phyloP scores from a whole-genome alignment of 108 stramenopile species.

The Nitzschia putrida region DNA sequence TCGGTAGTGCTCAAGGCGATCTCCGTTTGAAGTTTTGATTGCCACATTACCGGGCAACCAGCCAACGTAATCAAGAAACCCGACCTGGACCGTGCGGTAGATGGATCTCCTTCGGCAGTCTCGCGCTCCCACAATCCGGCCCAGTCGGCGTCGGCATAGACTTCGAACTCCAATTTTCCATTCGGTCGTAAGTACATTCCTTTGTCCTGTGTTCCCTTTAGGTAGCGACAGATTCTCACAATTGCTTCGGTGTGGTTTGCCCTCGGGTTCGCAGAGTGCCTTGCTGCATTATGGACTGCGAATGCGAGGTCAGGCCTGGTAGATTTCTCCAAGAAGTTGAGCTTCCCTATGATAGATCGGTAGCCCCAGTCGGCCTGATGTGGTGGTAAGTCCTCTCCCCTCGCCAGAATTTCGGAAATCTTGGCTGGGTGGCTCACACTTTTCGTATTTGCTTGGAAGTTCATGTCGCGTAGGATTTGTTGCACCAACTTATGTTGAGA shows the following conservation, averaged over 20 bases:
- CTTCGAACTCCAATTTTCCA: conserved; percentile 32
- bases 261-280: no score
- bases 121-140: conserved; percentile 42
- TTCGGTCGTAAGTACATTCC: conserved; percentile 33
- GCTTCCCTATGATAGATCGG: conserved; percentile 39
- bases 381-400: background rate
- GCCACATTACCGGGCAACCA: conserved; percentile 35
- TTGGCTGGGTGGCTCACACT: background rate
- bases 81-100: conserved; percentile 21
- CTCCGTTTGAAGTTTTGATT: no score
- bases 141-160: no score
- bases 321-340: conserved; percentile 41
- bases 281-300: conserved; percentile 44
- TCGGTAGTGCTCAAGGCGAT: no score
- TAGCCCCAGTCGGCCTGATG: conserved; percentile 14
- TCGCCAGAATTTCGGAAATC: conserved; percentile 12
- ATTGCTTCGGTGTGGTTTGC: conserved; percentile 41
- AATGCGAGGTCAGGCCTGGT: conserved; percentile 41
- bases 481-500: conserved; percentile 42
- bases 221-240: conserved; percentile 29
- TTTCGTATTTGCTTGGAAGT: conserved; percentile 1
- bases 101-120: conserved; percentile 16
- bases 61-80: conserved; percentile 32
- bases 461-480: conserved; percentile 23
- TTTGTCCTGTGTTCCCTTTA: conserved; percentile 25